Percentiles rank a stretch among this genome's conserved stretches.
Evolutionary conservation across 495 filamentous ascomycete genomes (phyloP).

Genomic region (Penicillium mononematosum): DNA sequence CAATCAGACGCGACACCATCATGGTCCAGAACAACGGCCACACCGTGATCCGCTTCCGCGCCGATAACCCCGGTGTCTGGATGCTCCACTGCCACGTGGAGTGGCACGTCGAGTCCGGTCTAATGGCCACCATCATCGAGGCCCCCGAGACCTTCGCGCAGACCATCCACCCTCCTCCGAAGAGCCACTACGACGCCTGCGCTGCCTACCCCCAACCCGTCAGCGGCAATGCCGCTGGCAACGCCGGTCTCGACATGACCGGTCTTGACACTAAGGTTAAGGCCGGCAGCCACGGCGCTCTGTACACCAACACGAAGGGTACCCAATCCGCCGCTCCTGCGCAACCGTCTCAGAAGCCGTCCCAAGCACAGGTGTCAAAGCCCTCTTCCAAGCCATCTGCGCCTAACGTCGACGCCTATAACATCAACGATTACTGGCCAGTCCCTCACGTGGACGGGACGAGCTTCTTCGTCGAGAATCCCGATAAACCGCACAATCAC

Average conservation of each 20-base stretch:
- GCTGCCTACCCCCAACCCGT: conserved; percentile 21
- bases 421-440: not conserved
- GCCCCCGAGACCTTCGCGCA: conserved; percentile 30
- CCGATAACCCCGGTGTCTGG: conserved; percentile 75
- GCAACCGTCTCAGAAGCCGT: not conserved
- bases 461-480: not conserved
- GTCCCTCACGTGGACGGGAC: not conserved
- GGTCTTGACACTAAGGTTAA: conserved; percentile 20
- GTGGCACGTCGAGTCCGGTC: conserved; percentile 74
- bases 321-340: not conserved
- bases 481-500: not conserved
- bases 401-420: not conserved
- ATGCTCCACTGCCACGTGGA: conserved; percentile 82
- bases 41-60: conserved; percentile 63
- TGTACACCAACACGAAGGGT: conserved; percentile 12
- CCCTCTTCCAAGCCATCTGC: not conserved
- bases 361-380: not conserved
- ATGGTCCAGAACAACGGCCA: conserved; percentile 55
- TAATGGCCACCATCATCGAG: conserved; percentile 71
- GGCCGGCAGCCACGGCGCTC: conserved; percentile 18
- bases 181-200: conserved; percentile 26
- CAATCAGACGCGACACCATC: conserved; percentile 54
- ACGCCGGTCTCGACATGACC: conserved; percentile 20
- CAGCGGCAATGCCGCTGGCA: conserved; percentile 29
- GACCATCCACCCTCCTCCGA: conserved; percentile 18